phyloP scores from a whole-genome alignment of 768 basidiomycete genomes.

The Kwoniella botswanensis region DNA sequence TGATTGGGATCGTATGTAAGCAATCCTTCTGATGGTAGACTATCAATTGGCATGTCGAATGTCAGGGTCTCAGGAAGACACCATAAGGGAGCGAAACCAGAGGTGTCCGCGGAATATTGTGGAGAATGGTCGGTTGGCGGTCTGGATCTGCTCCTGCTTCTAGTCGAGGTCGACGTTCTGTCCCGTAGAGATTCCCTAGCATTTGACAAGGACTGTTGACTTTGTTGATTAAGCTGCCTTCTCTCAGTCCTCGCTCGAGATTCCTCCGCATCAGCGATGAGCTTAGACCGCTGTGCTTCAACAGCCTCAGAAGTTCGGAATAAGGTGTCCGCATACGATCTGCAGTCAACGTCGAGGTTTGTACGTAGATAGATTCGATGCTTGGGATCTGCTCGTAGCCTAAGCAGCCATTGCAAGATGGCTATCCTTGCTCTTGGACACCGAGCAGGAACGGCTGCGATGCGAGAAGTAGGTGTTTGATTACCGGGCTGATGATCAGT shows the following conservation, averaged over 20 bases:
- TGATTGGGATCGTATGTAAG: slow-evolving; percentile 58
- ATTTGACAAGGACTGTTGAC: background rate
- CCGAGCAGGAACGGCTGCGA: slow-evolving; percentile 41
- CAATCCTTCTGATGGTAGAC: slow-evolving; percentile 64
- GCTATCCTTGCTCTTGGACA: slow-evolving; percentile 69
- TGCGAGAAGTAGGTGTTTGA: slow-evolving; percentile 3
- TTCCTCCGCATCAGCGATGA: slow-evolving; percentile 28
- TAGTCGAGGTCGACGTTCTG: slow-evolving; percentile 34
- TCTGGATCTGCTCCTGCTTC: slow-evolving; percentile 55
- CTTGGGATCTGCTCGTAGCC: slow-evolving; percentile 85
- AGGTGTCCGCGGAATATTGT: slow-evolving; percentile 5
- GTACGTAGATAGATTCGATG: slow-evolving; percentile 78
- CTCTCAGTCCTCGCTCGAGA: slow-evolving; percentile 18
- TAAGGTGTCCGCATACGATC: slow-evolving; percentile 69
- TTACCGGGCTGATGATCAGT: slow-evolving; percentile 22
- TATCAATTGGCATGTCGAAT: slow-evolving; percentile 52
- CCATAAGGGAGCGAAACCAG: slow-evolving; percentile 66
- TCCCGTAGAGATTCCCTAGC: slow-evolving; percentile 12
- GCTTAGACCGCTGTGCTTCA: slow-evolving; percentile 24
- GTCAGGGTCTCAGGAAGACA: slow-evolving; percentile 45
- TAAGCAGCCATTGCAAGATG: slow-evolving; percentile 83
- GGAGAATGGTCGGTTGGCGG: slow-evolving; percentile 29
- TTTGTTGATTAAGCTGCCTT: slow-evolving; percentile 13
- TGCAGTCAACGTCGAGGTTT: slow-evolving; percentile 61
- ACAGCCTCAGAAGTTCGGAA: slow-evolving; percentile 45